Evolutionary conservation across 2,329 filamentous ascomycete species (phyloP).

Genomic region (Geosmithia flava): DNA sequence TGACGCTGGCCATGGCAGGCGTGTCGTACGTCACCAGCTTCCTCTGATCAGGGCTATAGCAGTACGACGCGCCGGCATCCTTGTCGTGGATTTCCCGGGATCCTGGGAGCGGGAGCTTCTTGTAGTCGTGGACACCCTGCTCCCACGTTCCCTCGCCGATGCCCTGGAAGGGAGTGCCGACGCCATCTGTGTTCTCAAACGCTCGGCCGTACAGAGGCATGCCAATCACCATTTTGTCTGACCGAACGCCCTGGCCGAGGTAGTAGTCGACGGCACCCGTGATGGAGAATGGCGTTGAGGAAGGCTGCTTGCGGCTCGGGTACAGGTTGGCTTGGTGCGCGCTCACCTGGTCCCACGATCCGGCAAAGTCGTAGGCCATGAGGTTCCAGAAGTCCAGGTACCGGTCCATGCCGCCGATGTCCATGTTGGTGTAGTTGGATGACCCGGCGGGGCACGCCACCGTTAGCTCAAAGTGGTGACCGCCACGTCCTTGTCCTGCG

Average conservation of each 20-base stretch:
- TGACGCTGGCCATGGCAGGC: constrained; percentile 50
- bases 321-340: constrained; percentile 78
- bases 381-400: constrained; percentile 66
- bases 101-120: constrained; percentile 61
- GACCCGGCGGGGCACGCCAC: constrained; percentile 52
- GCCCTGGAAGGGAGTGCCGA: constrained; percentile 56
- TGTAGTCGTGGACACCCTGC: constrained; percentile 78
- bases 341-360: constrained; percentile 60
- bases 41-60: constrained; percentile 50
- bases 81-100: constrained; percentile 52
- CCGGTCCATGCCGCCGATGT: constrained; percentile 51
- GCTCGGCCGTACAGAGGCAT: constrained; percentile 89
- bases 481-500: constrained; percentile 31
- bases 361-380: constrained; percentile 85
- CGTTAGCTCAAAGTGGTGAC: constrained; percentile 50
- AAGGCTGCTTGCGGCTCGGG: constrained; percentile 40
- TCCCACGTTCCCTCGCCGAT: constrained; percentile 77
- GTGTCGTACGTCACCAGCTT: constrained; percentile 75
- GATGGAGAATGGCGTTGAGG: constrained; percentile 68
- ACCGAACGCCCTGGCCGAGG: constrained; percentile 46
- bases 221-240: constrained; percentile 70
- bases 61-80: constrained; percentile 59
- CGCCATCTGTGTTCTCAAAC: constrained; percentile 67
- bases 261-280: constrained; percentile 61
- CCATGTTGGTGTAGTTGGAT: constrained; percentile 48